phyloP scores from a whole-genome alignment of 495 filamentous ascomycete genomes.

The Glonium stellatum region DNA sequence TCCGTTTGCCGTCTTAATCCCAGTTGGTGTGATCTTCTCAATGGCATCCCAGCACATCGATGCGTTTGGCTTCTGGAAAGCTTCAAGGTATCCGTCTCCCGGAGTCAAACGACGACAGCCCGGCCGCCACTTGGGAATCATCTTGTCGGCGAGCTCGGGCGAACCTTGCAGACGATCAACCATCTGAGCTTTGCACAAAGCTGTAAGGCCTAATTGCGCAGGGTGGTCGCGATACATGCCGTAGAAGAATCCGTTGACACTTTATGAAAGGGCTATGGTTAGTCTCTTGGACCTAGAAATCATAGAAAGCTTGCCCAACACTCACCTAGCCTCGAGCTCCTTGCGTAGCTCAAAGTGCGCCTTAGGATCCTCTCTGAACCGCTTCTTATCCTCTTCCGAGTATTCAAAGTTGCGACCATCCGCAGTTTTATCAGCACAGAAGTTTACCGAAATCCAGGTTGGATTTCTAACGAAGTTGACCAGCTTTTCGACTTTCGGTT shows the following conservation, averaged over 20 bases:
- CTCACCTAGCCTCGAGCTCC: slow-evolving; percentile 9
- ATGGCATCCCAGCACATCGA: slow-evolving; percentile 30
- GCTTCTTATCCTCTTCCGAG: slow-evolving; percentile 9
- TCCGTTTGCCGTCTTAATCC: slow-evolving; percentile 47
- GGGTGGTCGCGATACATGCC: slow-evolving; percentile 2
- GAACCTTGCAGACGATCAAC: slow-evolving; percentile 37
- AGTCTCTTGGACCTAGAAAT: background rate
- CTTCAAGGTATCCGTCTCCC: slow-evolving; percentile 34
- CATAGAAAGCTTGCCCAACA: background rate
- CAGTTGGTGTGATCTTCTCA: slow-evolving; percentile 28
- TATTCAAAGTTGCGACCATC: slow-evolving; percentile 6
- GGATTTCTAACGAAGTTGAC: slow-evolving; percentile 9
- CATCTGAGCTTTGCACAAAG: slow-evolving; percentile 31
- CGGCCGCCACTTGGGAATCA: slow-evolving; percentile 32
- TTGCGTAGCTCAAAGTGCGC: slow-evolving; percentile 3
- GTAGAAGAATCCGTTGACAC: background rate
- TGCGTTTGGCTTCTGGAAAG: slow-evolving; percentile 35
- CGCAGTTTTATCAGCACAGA: background rate
- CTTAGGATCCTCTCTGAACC: slow-evolving; percentile 8
- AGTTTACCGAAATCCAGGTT: slow-evolving; percentile 10
- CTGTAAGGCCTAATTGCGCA: slow-evolving; percentile 3
- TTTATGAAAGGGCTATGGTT: background rate
- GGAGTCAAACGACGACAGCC: slow-evolving; percentile 32
- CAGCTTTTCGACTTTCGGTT: slow-evolving; percentile 1
- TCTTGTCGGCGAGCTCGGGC: slow-evolving; percentile 30